A percentile compares a stretch with the other conserved stretches of the same genome.
Conservation (phyloP, 495 filamentous ascomycete genomes). For the Pyrenula aspistea region DNA sequence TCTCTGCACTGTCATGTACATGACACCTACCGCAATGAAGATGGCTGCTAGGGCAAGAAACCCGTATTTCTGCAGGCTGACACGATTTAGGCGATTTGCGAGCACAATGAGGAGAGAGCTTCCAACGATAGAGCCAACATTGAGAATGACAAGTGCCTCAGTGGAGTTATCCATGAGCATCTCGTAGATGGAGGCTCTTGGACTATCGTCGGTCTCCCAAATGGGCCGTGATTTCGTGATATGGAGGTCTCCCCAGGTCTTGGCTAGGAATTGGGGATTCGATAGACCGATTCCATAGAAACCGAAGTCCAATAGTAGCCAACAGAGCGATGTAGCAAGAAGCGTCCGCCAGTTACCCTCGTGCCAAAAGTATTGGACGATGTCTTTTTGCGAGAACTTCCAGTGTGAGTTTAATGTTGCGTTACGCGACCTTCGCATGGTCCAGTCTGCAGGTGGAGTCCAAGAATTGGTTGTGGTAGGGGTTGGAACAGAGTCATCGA, state of each 20-base stretch:
- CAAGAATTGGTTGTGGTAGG: neutral
- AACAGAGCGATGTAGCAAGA: constrained; percentile 32
- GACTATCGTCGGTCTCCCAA: constrained; percentile 25
- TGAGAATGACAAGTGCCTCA: constrained; percentile 27
- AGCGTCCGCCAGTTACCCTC: constrained; percentile 42
- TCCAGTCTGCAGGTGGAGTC: constrained; percentile 6
- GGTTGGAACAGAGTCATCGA: neutral
- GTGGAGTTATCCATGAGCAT: constrained; percentile 29
- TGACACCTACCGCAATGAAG: constrained; percentile 35
- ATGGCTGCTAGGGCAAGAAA: constrained; percentile 33
- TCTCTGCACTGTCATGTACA: constrained; percentile 29
- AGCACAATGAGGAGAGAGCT: constrained; percentile 29
- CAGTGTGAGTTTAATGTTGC: constrained; percentile 31
- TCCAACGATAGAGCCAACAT: constrained; percentile 34
- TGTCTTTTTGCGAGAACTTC: constrained; percentile 27
- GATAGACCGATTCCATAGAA: constrained; percentile 46
- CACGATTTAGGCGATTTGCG: constrained; percentile 33
- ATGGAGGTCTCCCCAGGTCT: constrained; percentile 28
- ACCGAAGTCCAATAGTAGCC: constrained; percentile 42
- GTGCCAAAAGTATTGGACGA: constrained; percentile 33
- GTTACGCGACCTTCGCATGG: constrained; percentile 7
- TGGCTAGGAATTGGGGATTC: constrained; percentile 26
- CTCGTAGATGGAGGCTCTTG: constrained; percentile 19
- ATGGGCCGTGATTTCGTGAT: constrained; percentile 17
- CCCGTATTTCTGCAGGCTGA: constrained; percentile 32